Percentiles rank a stretch among this genome's conserved stretches.
Evolutionary conservation across 352 stramenopile genomes (phyloP).

Genomic region (Phytophthora idaei): DNA sequence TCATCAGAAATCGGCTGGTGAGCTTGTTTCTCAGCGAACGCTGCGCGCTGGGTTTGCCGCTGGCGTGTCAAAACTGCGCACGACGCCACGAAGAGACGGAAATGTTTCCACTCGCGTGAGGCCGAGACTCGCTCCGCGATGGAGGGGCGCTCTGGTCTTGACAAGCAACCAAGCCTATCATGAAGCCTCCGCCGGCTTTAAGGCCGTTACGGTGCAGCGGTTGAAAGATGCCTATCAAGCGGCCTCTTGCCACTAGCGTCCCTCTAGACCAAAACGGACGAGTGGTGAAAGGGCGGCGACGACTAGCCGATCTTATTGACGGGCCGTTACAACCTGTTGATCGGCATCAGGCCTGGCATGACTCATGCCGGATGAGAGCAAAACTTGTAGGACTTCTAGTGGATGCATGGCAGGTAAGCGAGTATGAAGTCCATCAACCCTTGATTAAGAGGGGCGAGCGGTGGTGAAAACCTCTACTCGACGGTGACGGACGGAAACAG

Average conservation of each 20-base stretch:
- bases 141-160: slow-evolving; percentile 6
- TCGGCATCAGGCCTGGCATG: background rate
- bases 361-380: background rate
- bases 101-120: slow-evolving; percentile 21
- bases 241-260: slow-evolving; percentile 9
- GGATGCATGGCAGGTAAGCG: slow-evolving; percentile 70
- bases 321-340: slow-evolving; percentile 5
- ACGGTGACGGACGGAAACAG: slow-evolving; percentile 91
- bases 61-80: slow-evolving; percentile 13
- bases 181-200: background rate
- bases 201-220: slow-evolving; percentile 27
- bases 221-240: slow-evolving; percentile 36
- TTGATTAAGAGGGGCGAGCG: too few species aligned
- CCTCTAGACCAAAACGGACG: slow-evolving; percentile 32
- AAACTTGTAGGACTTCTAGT: too few species aligned
- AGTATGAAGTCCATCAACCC: background rate
- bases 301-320: slow-evolving; percentile 33
- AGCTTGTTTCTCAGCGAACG: slow-evolving; percentile 28
- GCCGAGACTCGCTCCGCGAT: background rate
- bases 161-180: slow-evolving; percentile 15
- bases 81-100: slow-evolving; percentile 25
- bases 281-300: slow-evolving; percentile 25
- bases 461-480: background rate
- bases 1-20: slow-evolving; percentile 25
- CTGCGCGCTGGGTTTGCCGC: slow-evolving; percentile 9